phyloP scores from a whole-genome alignment of 495 filamentous ascomycete species.

The Aspergillus wentii region DNA sequence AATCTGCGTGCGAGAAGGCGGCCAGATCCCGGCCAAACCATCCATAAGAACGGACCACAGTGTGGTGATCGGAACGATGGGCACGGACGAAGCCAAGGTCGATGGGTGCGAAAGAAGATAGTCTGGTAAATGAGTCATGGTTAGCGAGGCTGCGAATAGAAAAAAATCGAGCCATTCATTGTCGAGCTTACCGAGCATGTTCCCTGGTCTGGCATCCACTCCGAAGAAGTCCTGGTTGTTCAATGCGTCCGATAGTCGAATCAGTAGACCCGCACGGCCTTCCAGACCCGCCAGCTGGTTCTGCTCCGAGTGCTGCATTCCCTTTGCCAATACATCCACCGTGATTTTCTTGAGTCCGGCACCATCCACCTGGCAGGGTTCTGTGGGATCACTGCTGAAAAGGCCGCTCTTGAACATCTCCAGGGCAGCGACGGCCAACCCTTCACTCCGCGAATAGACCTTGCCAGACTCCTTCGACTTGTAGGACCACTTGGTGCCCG shows the following conservation, averaged over 20 bases:
- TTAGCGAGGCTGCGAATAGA: constrained; percentile 4
- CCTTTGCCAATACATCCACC: constrained; percentile 66
- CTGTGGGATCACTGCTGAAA: constrained; percentile 76
- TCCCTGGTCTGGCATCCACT: constrained; percentile 77
- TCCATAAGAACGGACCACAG: constrained; percentile 89
- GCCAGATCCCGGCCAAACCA: constrained; percentile 85
- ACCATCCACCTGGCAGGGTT: constrained; percentile 88
- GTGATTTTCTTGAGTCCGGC: constrained; percentile 72
- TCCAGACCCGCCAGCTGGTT: constrained; percentile 88
- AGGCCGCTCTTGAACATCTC: constrained; percentile 98
- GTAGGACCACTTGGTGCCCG: constrained; percentile 70
- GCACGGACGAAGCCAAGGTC: constrained; percentile 79
- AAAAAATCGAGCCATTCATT: background rate
- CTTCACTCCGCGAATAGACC: constrained; percentile 81
- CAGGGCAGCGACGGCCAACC: constrained; percentile 86
- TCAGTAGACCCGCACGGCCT: constrained; percentile 76
- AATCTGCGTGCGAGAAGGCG: constrained; percentile 78
- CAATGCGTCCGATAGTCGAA: constrained; percentile 70
- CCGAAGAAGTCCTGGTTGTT: constrained; percentile 84
- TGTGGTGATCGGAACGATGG: constrained; percentile 85
- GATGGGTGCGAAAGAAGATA: constrained; percentile 88
- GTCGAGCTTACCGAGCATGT: constrained; percentile 77
- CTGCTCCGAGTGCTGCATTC: constrained; percentile 73
- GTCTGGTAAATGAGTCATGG: constrained; percentile 46
- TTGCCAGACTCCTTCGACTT: constrained; percentile 86